These are phyloP conservation scores for Gonium pectorale DNA, from an alignment of 139 green algal genomes.

Conservation along the genomic window DNA sequence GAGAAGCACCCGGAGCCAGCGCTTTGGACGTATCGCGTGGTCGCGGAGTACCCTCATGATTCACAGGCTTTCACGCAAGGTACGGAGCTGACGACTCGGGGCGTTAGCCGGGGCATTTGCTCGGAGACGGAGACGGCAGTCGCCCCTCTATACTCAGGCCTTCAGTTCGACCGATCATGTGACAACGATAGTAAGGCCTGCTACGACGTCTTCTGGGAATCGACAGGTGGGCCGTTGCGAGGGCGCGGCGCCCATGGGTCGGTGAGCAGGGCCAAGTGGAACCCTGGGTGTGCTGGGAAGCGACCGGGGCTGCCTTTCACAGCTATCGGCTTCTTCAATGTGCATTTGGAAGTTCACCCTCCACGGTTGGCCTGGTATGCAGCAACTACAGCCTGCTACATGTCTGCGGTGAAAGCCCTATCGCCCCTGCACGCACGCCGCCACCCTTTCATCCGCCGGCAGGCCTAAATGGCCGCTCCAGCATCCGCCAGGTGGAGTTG, in stretches of 20 bases:
- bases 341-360: no score
- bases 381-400: no score
- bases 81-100: no score
- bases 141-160: conserved; percentile 51
- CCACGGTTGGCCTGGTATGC: no score
- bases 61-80: conserved; percentile 87
- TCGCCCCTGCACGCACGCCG: background rate
- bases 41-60: conserved; percentile 82
- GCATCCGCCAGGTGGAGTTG: conserved; percentile 77
- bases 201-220: conserved; percentile 85
- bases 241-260: no score
- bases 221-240: conserved; percentile 81
- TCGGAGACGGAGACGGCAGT: no score
- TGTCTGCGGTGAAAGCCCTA: no score
- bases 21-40: conserved; percentile 67
- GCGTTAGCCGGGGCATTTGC: no score
- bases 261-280: no score
- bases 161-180: conserved; percentile 78
- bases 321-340: no score
- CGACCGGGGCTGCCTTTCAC: no score
- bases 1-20: background rate
- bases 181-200: conserved; percentile 48
- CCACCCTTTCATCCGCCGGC: background rate
- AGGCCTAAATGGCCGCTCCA: conserved; percentile 83
- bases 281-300: no score